phyloP scores from a whole-genome alignment of 345 rosid species.

The Ceriops zippeliana region DNA sequence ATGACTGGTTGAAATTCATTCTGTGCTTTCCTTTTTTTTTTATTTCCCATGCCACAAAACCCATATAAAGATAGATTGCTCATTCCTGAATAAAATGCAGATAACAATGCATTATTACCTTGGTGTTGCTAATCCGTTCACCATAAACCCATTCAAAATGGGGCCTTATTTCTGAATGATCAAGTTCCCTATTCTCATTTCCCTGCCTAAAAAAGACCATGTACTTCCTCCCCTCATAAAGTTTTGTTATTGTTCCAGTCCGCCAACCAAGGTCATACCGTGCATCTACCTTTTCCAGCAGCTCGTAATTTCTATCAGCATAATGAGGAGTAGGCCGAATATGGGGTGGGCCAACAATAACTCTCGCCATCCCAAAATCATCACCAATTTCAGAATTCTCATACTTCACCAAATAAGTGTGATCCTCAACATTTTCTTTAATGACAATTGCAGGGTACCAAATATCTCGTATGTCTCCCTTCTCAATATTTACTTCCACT shows the following conservation, averaged over 20 bases:
- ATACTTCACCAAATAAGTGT: conserved; percentile 44
- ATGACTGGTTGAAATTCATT: too few species aligned
- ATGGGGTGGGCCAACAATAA: conserved; percentile 24
- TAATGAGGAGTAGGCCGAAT: conserved; percentile 46
- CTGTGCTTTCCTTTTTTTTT: not conserved
- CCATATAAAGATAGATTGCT: not conserved
- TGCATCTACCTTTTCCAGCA: conserved; percentile 56
- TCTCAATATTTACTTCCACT: conserved; percentile 43
- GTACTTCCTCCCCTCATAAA: conserved; percentile 44
- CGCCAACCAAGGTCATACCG: conserved; percentile 48
- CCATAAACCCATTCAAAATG: conserved; percentile 55
- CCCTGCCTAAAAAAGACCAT: conserved; percentile 39
- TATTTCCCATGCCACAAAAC: not conserved
- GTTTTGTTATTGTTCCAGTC: conserved; percentile 43
- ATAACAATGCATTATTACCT: conserved; percentile 29
- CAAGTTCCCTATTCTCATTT: conserved; percentile 34
- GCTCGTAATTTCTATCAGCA: conserved; percentile 30
- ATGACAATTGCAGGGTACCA: conserved; percentile 62
- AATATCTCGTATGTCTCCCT: conserved; percentile 28
- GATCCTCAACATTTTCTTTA: conserved; percentile 36
- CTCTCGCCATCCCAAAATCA: conserved; percentile 19
- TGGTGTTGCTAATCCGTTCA: conserved; percentile 38
- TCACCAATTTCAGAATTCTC: conserved; percentile 22
- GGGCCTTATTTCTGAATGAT: conserved; percentile 48
- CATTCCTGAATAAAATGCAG: not conserved